Evolutionary conservation across 345 rosid species (phyloP).

Genomic region (Citrus reticulata): DNA sequence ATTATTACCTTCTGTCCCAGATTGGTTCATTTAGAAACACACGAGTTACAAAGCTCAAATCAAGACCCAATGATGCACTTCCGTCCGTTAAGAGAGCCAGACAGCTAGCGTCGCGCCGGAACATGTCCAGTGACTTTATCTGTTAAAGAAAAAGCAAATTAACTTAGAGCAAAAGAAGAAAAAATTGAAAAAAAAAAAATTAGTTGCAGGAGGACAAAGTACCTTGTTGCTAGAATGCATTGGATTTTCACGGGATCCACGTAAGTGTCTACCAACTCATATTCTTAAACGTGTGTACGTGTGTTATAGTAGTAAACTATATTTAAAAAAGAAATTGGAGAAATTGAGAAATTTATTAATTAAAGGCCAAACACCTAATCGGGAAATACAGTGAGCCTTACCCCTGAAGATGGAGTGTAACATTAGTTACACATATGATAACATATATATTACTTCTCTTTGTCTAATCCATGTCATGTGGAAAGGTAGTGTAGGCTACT

Average conservation of each 20-base stretch:
- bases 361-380: too few species aligned
- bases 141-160: slow-evolving; percentile 28
- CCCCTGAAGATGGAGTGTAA: too few species aligned
- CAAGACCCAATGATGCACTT: slow-evolving; percentile 94
- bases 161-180: slow-evolving; percentile 14
- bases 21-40: slow-evolving; percentile 94
- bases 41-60: slow-evolving; percentile 84
- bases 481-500: too few species aligned
- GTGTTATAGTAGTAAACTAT: too few species aligned
- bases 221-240: slow-evolving; percentile 84
- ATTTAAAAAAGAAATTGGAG: too few species aligned
- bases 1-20: slow-evolving; percentile 87
- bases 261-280: too few species aligned
- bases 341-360: too few species aligned
- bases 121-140: slow-evolving; percentile 68
- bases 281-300: too few species aligned
- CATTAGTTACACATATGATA: too few species aligned
- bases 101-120: slow-evolving; percentile 65
- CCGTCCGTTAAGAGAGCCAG: slow-evolving; percentile 95
- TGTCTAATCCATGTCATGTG: too few species aligned
- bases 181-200: neutral
- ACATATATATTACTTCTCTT: too few species aligned
- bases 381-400: too few species aligned
- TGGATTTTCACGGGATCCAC: slow-evolving; percentile 26
- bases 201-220: slow-evolving; percentile 6